Evolutionary conservation across 2,329 filamentous ascomycete species (phyloP).

Genomic region (Monosporascus sp.): DNA sequence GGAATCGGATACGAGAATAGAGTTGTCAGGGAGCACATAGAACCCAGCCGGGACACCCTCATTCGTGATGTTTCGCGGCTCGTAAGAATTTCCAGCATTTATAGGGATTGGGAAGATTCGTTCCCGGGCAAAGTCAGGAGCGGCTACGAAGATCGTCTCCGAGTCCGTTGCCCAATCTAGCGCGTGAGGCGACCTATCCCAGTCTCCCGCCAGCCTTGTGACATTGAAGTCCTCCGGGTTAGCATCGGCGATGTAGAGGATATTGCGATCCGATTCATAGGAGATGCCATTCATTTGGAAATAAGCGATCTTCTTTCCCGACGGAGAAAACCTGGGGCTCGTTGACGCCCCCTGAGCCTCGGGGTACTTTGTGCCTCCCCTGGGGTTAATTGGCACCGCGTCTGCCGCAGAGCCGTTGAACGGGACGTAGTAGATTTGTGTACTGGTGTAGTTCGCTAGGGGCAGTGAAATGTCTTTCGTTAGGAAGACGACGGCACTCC

Average conservation of each 20-base stretch:
- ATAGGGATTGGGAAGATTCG: slow-evolving; percentile 28
- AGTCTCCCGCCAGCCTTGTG: slow-evolving; percentile 24
- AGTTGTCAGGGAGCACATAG: slow-evolving; percentile 21
- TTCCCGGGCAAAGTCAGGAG: slow-evolving; percentile 24
- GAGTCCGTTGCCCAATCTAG: slow-evolving; percentile 24
- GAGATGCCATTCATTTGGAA: slow-evolving; percentile 54
- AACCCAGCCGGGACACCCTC: slow-evolving; percentile 25
- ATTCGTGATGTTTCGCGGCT: slow-evolving; percentile 29
- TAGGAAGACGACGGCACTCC: slow-evolving; percentile 44
- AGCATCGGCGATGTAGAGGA: slow-evolving; percentile 31
- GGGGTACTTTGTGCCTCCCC: slow-evolving; percentile 23
- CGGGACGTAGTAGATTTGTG: slow-evolving; percentile 30
- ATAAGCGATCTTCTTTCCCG: slow-evolving; percentile 53
- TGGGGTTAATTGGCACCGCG: slow-evolving; percentile 29
- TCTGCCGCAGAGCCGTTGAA: slow-evolving; percentile 25
- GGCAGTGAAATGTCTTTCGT: slow-evolving; percentile 51
- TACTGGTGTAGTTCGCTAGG: slow-evolving; percentile 47
- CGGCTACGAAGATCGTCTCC: slow-evolving; percentile 24
- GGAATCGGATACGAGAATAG: slow-evolving; percentile 27
- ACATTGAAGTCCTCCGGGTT: slow-evolving; percentile 44
- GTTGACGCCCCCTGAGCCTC: slow-evolving; percentile 30
- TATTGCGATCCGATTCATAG: slow-evolving; percentile 47
- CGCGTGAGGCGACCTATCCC: slow-evolving; percentile 25
- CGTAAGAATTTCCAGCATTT: slow-evolving; percentile 21
- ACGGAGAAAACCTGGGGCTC: slow-evolving; percentile 47